Evolutionary conservation across 208 protist genomes (phyloP).

Genomic region (Blastocrithidia nonstop): DNA sequence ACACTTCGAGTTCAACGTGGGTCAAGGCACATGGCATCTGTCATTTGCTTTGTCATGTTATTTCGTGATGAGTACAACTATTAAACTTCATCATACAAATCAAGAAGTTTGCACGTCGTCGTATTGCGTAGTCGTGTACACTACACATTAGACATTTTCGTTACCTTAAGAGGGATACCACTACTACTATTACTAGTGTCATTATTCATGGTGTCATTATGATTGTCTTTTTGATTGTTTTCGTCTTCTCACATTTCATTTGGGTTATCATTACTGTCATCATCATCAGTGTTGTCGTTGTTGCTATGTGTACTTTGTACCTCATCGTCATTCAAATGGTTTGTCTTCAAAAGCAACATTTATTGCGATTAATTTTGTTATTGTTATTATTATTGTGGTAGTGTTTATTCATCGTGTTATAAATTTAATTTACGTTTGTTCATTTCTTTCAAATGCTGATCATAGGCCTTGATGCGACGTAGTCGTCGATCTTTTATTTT

Average conservation of each 20-base stretch:
- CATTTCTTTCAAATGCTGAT: too few species aligned
- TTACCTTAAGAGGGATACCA: conserved; percentile 18
- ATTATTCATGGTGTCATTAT: neutral
- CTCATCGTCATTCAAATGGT: neutral
- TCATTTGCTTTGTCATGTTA: conserved; percentile 21
- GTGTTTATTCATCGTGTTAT: neutral
- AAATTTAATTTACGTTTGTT: neutral
- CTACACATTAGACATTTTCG: conserved; percentile 34
- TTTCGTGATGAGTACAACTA: conserved; percentile 27
- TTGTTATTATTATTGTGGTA: neutral
- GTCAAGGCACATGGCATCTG: conserved; percentile 57
- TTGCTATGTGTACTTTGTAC: neutral
- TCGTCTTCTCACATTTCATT: neutral
- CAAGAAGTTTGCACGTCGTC: conserved; percentile 41
- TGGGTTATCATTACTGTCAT: neutral
- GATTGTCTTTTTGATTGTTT: neutral
- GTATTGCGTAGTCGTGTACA: too few species aligned
- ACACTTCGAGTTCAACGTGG: conserved; percentile 20
- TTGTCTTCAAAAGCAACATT: too few species aligned
- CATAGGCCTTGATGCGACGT: too few species aligned
- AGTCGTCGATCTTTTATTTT: too few species aligned
- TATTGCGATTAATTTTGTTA: neutral
- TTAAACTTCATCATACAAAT: conserved; percentile 30
- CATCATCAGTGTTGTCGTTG: conserved; percentile 1
- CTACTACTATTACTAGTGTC: conserved; percentile 12